Percentiles rank a stretch among this genome's conserved stretches.
phyloP scores from a whole-genome alignment of 257 asterid species.

The Nicotiana undulata region DNA sequence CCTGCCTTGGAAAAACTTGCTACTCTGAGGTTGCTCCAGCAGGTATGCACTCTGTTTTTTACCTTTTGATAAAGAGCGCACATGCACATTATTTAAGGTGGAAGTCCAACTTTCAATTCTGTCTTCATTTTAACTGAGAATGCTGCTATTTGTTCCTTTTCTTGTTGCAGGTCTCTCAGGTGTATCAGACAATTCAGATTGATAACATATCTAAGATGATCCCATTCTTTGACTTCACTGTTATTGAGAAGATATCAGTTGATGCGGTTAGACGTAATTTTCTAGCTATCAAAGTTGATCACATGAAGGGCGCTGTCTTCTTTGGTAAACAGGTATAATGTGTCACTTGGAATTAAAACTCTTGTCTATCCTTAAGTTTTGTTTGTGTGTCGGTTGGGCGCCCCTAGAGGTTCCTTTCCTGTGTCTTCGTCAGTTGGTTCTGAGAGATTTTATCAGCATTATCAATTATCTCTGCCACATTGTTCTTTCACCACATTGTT shows the following conservation, averaged over 20 bases:
- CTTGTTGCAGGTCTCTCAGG: slow-evolving; percentile 66
- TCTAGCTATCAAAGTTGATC: slow-evolving; percentile 67
- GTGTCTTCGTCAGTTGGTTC: background rate
- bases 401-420: background rate
- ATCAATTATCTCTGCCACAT: background rate
- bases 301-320: slow-evolving; percentile 65
- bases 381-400: background rate
- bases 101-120: background rate
- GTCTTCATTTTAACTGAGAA: background rate
- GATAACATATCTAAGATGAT: slow-evolving; percentile 56
- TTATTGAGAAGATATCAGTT: slow-evolving; percentile 76
- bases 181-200: slow-evolving; percentile 73
- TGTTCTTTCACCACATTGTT: background rate
- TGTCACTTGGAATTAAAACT: background rate
- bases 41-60: slow-evolving; percentile 33
- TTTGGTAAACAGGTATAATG: slow-evolving; percentile 69
- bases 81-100: background rate
- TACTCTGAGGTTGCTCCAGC: slow-evolving; percentile 78
- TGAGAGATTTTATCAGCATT: background rate
- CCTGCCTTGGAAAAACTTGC: slow-evolving; percentile 78
- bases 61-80: background rate
- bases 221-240: slow-evolving; percentile 63
- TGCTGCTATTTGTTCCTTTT: background rate
- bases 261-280: slow-evolving; percentile 78
- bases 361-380: background rate